These are phyloP conservation scores for Urostyla sp. DNA, from an alignment of 73 alveolate genomes.

Conservation along the genomic window DNA sequence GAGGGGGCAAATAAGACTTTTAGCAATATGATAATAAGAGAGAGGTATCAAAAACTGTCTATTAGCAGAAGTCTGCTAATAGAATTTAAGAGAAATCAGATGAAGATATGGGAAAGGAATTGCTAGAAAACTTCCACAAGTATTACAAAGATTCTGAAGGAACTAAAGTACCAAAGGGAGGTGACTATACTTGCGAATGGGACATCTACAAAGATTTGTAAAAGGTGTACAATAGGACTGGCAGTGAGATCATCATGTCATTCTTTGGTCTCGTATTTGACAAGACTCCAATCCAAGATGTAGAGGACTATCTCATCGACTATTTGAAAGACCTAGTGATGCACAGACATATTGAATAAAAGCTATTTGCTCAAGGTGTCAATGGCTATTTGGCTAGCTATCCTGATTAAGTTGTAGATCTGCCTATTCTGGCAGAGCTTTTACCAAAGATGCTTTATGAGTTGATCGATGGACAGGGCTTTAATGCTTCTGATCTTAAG, in stretches of 20 bases:
- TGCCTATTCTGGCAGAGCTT: background rate
- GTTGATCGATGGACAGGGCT: background rate
- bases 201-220: slow-evolving; percentile 22
- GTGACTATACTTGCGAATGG: background rate
- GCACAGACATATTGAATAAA: background rate
- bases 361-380: background rate
- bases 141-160: background rate
- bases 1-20: background rate
- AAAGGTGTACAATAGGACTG: slow-evolving; percentile 15
- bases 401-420: slow-evolving; percentile 14
- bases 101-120: slow-evolving; percentile 3
- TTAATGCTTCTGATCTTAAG: background rate
- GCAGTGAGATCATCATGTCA: slow-evolving; percentile 2
- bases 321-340: background rate
- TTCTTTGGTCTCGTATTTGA: slow-evolving; percentile 2
- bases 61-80: slow-evolving; percentile 1
- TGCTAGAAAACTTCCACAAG: background rate
- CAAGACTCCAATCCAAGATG: background rate
- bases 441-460: background rate
- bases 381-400: too few species aligned
- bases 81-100: background rate
- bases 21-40: background rate
- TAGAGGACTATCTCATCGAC: background rate
- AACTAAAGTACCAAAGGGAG: background rate
- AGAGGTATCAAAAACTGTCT: background rate